Base-by-base conservation (phyloP, 192 early-diverging fungal genomes). In the Rhizophagus prolifer region DNA sequence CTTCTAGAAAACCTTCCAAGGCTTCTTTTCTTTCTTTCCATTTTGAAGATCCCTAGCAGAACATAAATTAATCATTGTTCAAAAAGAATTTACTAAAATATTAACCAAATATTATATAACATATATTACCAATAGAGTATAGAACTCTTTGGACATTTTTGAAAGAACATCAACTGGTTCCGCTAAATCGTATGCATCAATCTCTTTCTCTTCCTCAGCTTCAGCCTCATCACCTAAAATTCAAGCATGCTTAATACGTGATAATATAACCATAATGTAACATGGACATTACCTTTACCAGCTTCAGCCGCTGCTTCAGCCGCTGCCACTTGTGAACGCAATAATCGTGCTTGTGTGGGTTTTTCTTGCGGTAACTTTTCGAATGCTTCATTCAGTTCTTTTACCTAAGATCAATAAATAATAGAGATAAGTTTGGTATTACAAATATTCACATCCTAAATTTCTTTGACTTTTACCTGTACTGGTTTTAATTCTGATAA, bases 11-110 rank as follows among this genome's bases (percentile, higher is more conserved):
- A 13, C 80, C 86, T 64, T 96, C 95, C 50, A 98, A 77, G 0
- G 90, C 95, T 75, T 97, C 96, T 76, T 96, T 97, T 79, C 98
- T 88, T 79, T 98, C 97, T 82, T 97, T 91, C 98, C 98, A 99
- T 78, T 98, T 98, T 58, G 91, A 85, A 8, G 96, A 94, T 2
- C 78, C 77, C 85, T 90, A 73, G 8, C 16, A 69, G 26, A 4
- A 67, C 6, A 23, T n/a, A 64, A 8, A 30, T 14, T 4, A 0
- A n/a, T n/a, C n/a, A 34, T 34, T 19, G 14, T 64, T 30, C 31
- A 5, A 64, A 19, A 38, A 61, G 26, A 14, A 30, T 31, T n/a
- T 64, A 10, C 10, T 30, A 4, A 23, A 30, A 31, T 25, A n/a
- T 26, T 9, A 16, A 28, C 2, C 8, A 13, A 64, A 64, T 16